Conservation (phyloP, 805 yeast genomes). For the Millerozyma acaciae region DNA sequence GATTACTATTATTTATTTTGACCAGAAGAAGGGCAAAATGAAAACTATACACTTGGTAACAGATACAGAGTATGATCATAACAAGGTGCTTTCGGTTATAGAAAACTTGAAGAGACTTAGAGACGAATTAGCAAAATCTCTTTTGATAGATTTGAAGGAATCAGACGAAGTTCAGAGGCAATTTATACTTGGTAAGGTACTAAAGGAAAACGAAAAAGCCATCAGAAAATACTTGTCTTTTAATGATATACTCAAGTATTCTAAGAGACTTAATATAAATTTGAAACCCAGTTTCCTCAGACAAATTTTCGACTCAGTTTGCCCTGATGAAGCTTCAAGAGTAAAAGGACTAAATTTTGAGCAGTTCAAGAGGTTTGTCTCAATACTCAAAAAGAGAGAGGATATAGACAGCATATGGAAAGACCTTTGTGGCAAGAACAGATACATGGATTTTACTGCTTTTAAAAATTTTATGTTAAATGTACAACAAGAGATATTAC, state of each 20-base stretch:
- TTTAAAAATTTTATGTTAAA: slow-evolving; percentile 39
- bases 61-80: slow-evolving; percentile 54
- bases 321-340: slow-evolving; percentile 19
- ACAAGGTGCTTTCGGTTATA: slow-evolving; percentile 52
- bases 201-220: slow-evolving; percentile 13
- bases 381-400: slow-evolving; percentile 56
- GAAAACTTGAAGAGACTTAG: slow-evolving; percentile 60
- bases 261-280: slow-evolving; percentile 68
- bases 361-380: slow-evolving; percentile 75
- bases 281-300: slow-evolving; percentile 52
- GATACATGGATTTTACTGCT: slow-evolving; percentile 17
- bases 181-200: slow-evolving; percentile 21
- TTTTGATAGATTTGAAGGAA: slow-evolving; percentile 40
- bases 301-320: slow-evolving; percentile 48
- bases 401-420: slow-evolving; percentile 58
- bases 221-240: slow-evolving; percentile 44
- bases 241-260: slow-evolving; percentile 62
- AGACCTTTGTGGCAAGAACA: slow-evolving; percentile 17
- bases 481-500: slow-evolving; percentile 45
- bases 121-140: slow-evolving; percentile 58
- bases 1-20: slow-evolving; percentile 75
- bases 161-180: slow-evolving; percentile 25
- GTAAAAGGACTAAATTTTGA: slow-evolving; percentile 51
- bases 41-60: slow-evolving; percentile 82
- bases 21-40: slow-evolving; percentile 55